These are phyloP conservation scores for Diaporthe batatas DNA, from an alignment of 2,329 filamentous ascomycete genomes.

Conservation along the genomic window DNA sequence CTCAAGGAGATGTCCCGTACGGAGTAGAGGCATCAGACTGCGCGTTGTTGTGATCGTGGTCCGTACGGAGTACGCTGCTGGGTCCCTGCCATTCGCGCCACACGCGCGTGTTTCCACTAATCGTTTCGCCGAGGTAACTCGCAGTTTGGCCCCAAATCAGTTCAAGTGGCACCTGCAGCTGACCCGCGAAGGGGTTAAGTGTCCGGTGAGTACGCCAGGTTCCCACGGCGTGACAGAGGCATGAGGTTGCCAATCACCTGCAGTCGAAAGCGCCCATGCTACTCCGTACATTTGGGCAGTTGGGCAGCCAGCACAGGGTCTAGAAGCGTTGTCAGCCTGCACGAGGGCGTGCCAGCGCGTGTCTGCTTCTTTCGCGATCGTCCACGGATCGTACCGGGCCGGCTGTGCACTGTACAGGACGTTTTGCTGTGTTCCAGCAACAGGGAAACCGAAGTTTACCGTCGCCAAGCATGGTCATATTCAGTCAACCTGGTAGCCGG, in stretches of 20 bases:
- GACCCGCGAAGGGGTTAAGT: background rate
- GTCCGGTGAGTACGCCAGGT: background rate
- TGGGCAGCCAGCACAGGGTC: background rate
- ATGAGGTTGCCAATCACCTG: constrained; percentile 1
- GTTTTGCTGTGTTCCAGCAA: background rate
- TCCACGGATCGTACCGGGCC: background rate
- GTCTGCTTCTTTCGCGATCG: background rate
- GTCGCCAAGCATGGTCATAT: background rate
- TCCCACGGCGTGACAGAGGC: background rate
- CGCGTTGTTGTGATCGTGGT: background rate
- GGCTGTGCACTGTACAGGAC: background rate
- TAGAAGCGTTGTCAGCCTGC: background rate
- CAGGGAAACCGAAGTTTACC: background rate
- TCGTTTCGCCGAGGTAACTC: constrained; percentile 1
- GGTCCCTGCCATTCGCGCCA: background rate
- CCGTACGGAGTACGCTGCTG: no score
- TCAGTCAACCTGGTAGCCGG: background rate
- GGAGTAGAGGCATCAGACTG: background rate
- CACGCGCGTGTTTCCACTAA: constrained; percentile 5
- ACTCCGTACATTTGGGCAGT: no score
- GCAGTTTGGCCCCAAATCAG: constrained; percentile 12
- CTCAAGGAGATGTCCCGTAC: background rate
- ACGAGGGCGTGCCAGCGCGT: background rate
- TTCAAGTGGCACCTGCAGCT: constrained; percentile 23
- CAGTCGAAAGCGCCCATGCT: background rate